A percentile compares a stretch with the other conserved stretches of the same genome.
phyloP scores from a whole-genome alignment of 805 yeast species.

The Wickerhamomyces xylosicus region DNA sequence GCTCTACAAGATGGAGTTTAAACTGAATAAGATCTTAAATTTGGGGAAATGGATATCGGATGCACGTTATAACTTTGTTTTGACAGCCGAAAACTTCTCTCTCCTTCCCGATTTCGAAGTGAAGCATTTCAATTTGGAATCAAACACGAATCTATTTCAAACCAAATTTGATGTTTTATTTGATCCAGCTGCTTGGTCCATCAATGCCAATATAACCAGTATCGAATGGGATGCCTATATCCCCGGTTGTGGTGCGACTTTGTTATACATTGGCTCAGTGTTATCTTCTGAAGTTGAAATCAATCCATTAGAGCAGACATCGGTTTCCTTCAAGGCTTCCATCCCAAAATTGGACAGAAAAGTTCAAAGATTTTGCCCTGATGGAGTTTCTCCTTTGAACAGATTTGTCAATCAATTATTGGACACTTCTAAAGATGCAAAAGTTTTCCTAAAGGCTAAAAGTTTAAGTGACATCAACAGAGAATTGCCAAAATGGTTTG shows the following conservation, averaged over 20 bases:
- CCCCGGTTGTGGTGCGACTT: conserved; percentile 9
- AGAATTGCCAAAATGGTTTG: conserved; percentile 11
- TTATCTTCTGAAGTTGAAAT: conserved; percentile 1
- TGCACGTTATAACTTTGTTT: neutral
- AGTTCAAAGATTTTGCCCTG: conserved; percentile 5
- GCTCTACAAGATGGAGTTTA: neutral
- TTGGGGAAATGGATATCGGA: neutral
- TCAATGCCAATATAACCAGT: neutral
- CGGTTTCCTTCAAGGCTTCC: neutral
- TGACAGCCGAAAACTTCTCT: neutral
- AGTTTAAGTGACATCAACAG: conserved; percentile 5
- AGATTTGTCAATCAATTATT: conserved; percentile 6
- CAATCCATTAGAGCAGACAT: neutral
- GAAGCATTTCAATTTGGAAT: neutral
- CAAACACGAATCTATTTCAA: neutral
- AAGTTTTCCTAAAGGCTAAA: conserved; percentile 6
- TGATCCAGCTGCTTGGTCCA: neutral
- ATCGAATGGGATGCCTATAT: conserved; percentile 15
- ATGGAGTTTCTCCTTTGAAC: conserved; percentile 13
- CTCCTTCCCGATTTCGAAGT: neutral
- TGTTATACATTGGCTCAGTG: conserved; percentile 6
- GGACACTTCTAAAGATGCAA: conserved; percentile 2
- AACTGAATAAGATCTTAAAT: neutral
- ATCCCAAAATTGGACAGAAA: conserved; percentile 6
- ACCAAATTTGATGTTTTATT: neutral